These are phyloP conservation scores for Aspergillus asperescens DNA, from an alignment of 495 filamentous ascomycete species.

Conservation along the genomic window DNA sequence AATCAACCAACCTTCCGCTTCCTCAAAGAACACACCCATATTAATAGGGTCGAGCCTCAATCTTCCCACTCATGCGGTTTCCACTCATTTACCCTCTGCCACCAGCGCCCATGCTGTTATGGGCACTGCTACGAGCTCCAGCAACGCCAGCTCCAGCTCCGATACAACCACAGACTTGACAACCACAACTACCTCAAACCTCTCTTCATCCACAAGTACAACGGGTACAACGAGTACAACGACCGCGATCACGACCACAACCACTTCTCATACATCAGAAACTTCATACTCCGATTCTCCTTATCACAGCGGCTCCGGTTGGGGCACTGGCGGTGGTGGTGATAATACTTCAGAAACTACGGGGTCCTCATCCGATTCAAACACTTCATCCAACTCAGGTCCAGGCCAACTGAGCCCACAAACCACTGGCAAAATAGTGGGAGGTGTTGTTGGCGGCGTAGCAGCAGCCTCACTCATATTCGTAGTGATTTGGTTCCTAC, in stretches of 20 bases:
- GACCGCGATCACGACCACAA: neutral
- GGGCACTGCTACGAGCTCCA: neutral
- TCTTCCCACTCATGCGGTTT: conserved; percentile 1
- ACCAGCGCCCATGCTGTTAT: neutral
- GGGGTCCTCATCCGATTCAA: conserved; percentile 8
- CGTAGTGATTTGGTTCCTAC: conserved; percentile 42
- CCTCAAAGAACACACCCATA: neutral
- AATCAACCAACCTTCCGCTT: neutral
- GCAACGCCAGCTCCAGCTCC: neutral
- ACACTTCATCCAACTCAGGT: neutral
- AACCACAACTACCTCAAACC: neutral
- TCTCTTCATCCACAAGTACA: neutral
- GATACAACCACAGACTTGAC: conserved; percentile 3
- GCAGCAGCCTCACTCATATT: conserved; percentile 55
- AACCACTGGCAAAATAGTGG: conserved; percentile 45
- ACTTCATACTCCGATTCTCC: neutral
- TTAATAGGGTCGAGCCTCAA: neutral
- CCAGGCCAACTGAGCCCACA: conserved; percentile 14
- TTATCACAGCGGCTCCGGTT: neutral
- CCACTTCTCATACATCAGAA: conserved; percentile 8
- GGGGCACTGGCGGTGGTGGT: too few relatives aligned
- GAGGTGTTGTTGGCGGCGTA: conserved; percentile 61
- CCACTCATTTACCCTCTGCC: neutral
- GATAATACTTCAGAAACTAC: neutral
- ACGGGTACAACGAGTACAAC: conserved; percentile 2